These are phyloP conservation scores for Pisolithus tinctorius DNA, from an alignment of 768 basidiomycete genomes.

Conservation along the genomic window DNA sequence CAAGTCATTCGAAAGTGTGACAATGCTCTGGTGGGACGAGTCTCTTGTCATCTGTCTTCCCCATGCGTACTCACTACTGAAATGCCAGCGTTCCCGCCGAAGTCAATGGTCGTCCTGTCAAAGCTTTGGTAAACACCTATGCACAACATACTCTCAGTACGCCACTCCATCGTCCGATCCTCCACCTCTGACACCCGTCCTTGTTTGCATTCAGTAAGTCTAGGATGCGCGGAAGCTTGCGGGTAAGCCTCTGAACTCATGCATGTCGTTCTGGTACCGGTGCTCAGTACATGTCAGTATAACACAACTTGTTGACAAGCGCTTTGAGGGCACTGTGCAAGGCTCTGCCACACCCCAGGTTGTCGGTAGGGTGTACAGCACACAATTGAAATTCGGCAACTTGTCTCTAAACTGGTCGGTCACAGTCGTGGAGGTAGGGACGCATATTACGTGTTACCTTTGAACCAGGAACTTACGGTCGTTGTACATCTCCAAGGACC, in stretches of 20 bases:
- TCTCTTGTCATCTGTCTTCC: background rate
- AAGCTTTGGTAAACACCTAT: slow-evolving; percentile 97
- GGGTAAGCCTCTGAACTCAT: slow-evolving; percentile 45
- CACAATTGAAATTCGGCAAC: slow-evolving; percentile 83
- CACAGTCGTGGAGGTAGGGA: slow-evolving; percentile 84
- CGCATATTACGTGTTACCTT: background rate
- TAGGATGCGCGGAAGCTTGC: slow-evolving; percentile 85
- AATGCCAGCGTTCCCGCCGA: slow-evolving; percentile 72
- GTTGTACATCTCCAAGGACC: background rate
- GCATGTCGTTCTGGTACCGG: background rate
- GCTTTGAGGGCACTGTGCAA: slow-evolving; percentile 82
- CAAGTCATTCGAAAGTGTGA: slow-evolving; percentile 88
- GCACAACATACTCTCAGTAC: slow-evolving; percentile 94
- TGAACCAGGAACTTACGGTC: background rate
- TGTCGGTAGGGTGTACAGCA: slow-evolving; percentile 87
- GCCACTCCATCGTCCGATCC: slow-evolving; percentile 16
- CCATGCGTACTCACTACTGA: background rate
- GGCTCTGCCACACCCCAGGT: slow-evolving; percentile 97
- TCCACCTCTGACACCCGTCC: slow-evolving; percentile 2
- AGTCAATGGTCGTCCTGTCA: slow-evolving; percentile 83
- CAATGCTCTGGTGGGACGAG: slow-evolving; percentile 86
- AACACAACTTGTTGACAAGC: slow-evolving; percentile 86
- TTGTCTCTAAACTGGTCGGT: slow-evolving; percentile 84
- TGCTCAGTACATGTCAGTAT: slow-evolving; percentile 42
- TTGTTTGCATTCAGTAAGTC: slow-evolving; percentile 58